Evolutionary conservation across 371 early-diverging fungal species (phyloP).

Genomic region (Vittaforma corneae): DNA sequence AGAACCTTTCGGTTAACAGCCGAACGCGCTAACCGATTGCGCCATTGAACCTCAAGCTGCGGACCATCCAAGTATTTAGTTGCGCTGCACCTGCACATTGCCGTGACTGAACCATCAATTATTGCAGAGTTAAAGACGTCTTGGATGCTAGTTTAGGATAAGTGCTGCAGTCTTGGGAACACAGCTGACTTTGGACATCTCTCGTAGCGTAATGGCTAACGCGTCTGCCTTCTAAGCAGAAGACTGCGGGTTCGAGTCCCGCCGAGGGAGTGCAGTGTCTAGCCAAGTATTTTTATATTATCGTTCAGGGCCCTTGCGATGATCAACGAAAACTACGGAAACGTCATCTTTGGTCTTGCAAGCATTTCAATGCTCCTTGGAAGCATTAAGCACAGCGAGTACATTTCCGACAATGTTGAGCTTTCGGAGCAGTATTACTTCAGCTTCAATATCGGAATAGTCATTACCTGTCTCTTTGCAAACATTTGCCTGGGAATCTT

Average conservation of each 20-base stretch:
- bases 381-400: background rate
- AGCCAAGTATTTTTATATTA: background rate
- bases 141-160: too few species aligned
- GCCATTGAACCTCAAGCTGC: slow-evolving; percentile 44
- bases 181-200: too few species aligned
- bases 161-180: too few species aligned
- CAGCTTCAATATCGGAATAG: background rate
- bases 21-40: slow-evolving; percentile 52
- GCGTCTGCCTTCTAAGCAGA: slow-evolving; percentile 11
- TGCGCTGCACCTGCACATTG: too few species aligned
- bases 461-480: slow-evolving; percentile 14
- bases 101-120: too few species aligned
- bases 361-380: background rate
- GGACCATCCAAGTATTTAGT: too few species aligned
- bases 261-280: background rate
- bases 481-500: slow-evolving; percentile 16
- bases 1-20: slow-evolving; percentile 51
- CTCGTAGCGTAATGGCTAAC: slow-evolving; percentile 11
- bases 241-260: slow-evolving; percentile 20
- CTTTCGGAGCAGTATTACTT: background rate
- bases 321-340: background rate
- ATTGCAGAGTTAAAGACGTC: too few species aligned
- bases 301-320: background rate
- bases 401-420: background rate
- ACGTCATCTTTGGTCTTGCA: background rate